phyloP scores from a whole-genome alignment of 148 eudicot species.

The Persicaria tinctoria region DNA sequence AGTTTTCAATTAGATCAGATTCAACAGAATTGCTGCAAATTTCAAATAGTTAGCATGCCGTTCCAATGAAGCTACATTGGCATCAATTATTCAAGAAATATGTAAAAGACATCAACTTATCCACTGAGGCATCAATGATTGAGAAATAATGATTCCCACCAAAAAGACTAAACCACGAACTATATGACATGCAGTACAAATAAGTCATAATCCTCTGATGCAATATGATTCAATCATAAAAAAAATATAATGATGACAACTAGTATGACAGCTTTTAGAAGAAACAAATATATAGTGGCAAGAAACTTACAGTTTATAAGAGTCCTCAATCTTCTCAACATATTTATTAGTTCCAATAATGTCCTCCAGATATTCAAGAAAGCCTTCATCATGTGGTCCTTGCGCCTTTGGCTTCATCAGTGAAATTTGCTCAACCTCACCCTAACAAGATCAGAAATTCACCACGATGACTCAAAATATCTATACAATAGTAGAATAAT shows the following conservation, averaged over 20 bases:
- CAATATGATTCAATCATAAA: slow-evolving; percentile 1
- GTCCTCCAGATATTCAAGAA: slow-evolving; percentile 88
- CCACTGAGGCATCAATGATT: neutral
- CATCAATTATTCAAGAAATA: neutral
- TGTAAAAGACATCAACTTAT: neutral
- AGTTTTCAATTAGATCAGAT: neutral
- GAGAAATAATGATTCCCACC: neutral
- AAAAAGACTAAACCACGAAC: neutral
- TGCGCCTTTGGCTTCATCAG: slow-evolving; percentile 93
- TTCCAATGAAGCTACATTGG: neutral
- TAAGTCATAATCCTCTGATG: neutral
- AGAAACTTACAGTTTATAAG: slow-evolving; percentile 68
- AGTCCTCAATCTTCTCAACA: slow-evolving; percentile 87
- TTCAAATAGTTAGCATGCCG: neutral
- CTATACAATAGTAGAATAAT: neutral
- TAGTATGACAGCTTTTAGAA: neutral
- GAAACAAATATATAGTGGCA: neutral
- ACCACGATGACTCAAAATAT: neutral
- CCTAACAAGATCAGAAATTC: slow-evolving; percentile 35
- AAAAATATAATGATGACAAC: slow-evolving; percentile 3
- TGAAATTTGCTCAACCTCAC: slow-evolving; percentile 91
- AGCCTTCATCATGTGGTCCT: slow-evolving; percentile 91
- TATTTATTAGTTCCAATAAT: slow-evolving; percentile 88
- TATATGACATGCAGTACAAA: neutral
- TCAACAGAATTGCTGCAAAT: neutral